Evolutionary conservation across 768 basidiomycete genomes (phyloP).

Genomic region (Mycena floridula): DNA sequence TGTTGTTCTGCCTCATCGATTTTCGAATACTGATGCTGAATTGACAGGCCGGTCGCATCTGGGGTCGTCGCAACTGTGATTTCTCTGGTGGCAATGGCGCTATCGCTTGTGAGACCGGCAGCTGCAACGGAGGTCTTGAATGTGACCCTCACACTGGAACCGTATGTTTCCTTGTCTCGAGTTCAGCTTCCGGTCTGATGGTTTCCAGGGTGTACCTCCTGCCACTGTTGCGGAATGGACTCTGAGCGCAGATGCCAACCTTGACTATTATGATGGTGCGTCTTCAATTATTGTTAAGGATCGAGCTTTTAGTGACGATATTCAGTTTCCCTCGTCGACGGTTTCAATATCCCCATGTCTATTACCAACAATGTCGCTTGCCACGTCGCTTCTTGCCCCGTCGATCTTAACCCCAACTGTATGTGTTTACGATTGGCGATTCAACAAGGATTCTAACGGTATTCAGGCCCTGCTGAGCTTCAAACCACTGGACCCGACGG

Average conservation of each 20-base stretch:
- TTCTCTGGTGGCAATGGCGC: conserved; percentile 49
- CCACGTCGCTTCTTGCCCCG: conserved; percentile 33
- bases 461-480: conserved; percentile 13
- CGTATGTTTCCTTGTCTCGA: conserved; percentile 16
- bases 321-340: conserved; percentile 44
- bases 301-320: not conserved
- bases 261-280: conserved; percentile 35
- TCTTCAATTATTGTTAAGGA: not conserved
- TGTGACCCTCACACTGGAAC: conserved; percentile 50
- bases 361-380: conserved; percentile 34
- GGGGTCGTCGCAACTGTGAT: conserved; percentile 63
- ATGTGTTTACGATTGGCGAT: not conserved
- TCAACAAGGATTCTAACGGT: not conserved
- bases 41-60: conserved; percentile 5
- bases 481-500: conserved; percentile 20
- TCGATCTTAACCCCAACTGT: conserved; percentile 41
- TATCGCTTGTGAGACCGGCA: conserved; percentile 57
- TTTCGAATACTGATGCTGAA: conserved; percentile 1
- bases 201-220: conserved; percentile 33
- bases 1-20: conserved; percentile 37
- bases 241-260: conserved; percentile 17
- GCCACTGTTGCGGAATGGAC: conserved; percentile 43
- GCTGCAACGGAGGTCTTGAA: conserved; percentile 62
- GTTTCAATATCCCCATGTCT: conserved; percentile 38
- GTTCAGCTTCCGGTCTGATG: not conserved